Conservation (phyloP, 192 early-diverging fungal genomes). For the Umbelopsis sp. region DNA sequence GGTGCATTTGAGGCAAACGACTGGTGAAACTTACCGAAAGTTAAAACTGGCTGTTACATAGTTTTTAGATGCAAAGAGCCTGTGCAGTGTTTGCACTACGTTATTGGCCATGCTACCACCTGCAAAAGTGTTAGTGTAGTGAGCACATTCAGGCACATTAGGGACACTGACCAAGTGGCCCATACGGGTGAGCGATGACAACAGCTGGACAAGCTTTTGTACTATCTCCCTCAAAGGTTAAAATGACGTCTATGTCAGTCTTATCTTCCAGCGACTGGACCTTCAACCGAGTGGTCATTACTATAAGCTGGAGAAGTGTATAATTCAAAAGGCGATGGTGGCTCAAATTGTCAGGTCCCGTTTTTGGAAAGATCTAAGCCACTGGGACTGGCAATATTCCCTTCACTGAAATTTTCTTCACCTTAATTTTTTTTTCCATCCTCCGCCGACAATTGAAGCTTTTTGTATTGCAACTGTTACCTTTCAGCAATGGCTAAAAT, state of each 20-base stretch:
- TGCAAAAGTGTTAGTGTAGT: not conserved
- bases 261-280: not conserved
- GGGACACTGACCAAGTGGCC: slow-evolving; percentile 25
- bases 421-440: slow-evolving; percentile 13
- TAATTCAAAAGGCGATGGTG: not conserved
- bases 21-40: slow-evolving; percentile 17
- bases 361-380: not conserved
- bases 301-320: not conserved
- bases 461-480: not conserved
- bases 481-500: slow-evolving; percentile 59
- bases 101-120: slow-evolving; percentile 32
- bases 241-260: not conserved
- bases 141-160: not conserved
- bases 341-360: not conserved
- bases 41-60: slow-evolving; percentile 25
- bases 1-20: not conserved
- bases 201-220: slow-evolving; percentile 10
- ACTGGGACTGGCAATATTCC: slow-evolving; percentile 10
- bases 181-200: slow-evolving; percentile 33
- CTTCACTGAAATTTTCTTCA: slow-evolving; percentile 19
- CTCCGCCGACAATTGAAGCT: not conserved
- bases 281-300: slow-evolving; percentile 2
- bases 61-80: slow-evolving; percentile 20
- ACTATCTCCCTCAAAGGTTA: not conserved
- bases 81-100: slow-evolving; percentile 24